A percentile compares a stretch with the other conserved stretches of the same genome.
phyloP scores from a whole-genome alignment of 2,329 filamentous ascomycete species.

The Hypoxylon sp. region DNA sequence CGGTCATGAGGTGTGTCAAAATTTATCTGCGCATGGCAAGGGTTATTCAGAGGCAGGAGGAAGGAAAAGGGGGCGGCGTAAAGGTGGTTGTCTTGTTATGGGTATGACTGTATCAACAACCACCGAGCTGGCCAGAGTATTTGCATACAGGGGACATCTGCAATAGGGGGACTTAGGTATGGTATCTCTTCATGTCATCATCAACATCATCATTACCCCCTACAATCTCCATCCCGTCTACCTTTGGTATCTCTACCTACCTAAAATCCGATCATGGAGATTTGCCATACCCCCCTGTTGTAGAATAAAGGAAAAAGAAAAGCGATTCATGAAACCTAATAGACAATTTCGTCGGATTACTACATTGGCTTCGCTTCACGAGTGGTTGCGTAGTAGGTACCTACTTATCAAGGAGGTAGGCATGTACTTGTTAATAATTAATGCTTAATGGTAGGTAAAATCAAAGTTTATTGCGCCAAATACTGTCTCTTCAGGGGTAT shows the following conservation, averaged over 20 bases:
- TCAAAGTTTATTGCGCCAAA: neutral
- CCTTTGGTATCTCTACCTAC: slow-evolving; percentile 20
- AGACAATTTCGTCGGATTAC: slow-evolving; percentile 35
- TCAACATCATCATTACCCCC: slow-evolving; percentile 9
- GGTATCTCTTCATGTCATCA: slow-evolving; percentile 26
- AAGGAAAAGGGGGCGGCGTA: slow-evolving; percentile 18
- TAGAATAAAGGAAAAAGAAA: slow-evolving; percentile 44
- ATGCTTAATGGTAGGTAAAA: neutral
- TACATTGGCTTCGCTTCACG: neutral
- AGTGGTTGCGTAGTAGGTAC: slow-evolving; percentile 2
- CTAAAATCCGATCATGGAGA: slow-evolving; percentile 34
- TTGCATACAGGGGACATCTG: slow-evolving; percentile 26
- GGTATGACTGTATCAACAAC: slow-evolving; percentile 23
- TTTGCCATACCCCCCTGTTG: slow-evolving; percentile 37
- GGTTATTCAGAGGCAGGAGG: slow-evolving; percentile 25
- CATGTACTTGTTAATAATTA: neutral
- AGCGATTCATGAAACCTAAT: slow-evolving; percentile 43
- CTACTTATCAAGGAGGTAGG: too few relatives aligned
- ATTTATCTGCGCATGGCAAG: slow-evolving; percentile 23
- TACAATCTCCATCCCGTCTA: slow-evolving; percentile 17
- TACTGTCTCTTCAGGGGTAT: neutral
- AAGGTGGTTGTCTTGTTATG: slow-evolving; percentile 28
- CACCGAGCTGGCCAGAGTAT: slow-evolving; percentile 21
- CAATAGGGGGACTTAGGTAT: slow-evolving; percentile 24
- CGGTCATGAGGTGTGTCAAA: slow-evolving; percentile 25